Base-by-base conservation (phyloP, 2,329 filamentous ascomycete genomes). In the Sarocladium oryzae region DNA sequence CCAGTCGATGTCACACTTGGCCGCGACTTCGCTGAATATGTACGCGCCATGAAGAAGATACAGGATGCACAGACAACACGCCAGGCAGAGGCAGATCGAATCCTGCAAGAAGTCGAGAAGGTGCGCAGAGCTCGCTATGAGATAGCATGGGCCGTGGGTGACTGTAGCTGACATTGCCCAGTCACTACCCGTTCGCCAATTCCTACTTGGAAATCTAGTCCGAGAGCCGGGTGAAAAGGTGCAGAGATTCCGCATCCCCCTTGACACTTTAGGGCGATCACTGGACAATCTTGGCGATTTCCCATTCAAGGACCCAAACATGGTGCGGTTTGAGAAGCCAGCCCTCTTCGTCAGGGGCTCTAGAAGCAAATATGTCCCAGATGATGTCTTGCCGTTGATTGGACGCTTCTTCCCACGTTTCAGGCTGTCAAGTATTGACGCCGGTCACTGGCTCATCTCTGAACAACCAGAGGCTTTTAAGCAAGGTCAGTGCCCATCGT, bases 381-480 rank as follows among this genome's bases (percentile, higher is more conserved):
- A 95, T 64, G 89, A 95, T 68, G 78, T 82, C 50, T 68, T 95
- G 45, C 88, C 88, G n/a, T 70, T 86, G 16, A 85, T 93, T 58
- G 88, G 88, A 2, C 77, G 82, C 56, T 93, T 95, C 69, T 95
- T 95, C 62, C 89, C 89, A 10, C 74, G 75, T 21, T 95, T 93
- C 61, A 71, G 81, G 63, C 61, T 93, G 26, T 80, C 75, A 46
- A 86, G 92, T 67, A 71, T 95, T 28, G 84, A 93, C 33, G 79
- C 84, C 8, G 89, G 89, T 0, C 89, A 95, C 66, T 95, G 89
- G 89, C 73, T 95, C 4, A 90, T 92, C 55, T 89, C 87, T n/a
- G 89, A 95, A 72, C 85, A 89, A 59, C 89, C 89, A 0, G 82
- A 89, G 62, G 83, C 76, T 9, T 95, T 95, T 57, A 81, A 84